Evolutionary conservation across 495 filamentous ascomycete species (phyloP), one percentile per base, ranked within the genome.

Genomic region (Hyaloscypha bicolor): DNA sequence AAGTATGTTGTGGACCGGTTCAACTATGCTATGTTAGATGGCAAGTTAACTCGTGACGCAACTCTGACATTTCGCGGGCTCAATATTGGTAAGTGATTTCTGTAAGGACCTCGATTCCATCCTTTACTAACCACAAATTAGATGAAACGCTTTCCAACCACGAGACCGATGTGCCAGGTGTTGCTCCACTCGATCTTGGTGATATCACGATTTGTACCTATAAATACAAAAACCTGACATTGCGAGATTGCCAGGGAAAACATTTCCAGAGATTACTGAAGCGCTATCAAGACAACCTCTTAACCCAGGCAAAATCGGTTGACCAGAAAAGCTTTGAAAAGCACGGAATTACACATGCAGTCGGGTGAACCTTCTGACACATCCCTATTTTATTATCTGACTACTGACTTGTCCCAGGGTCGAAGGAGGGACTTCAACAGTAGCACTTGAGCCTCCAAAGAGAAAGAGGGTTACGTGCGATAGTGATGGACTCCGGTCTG

Each of bases 271-370:
- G 5, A 33, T 12, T 33, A 14, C 30, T 21, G 1, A 39, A 60
- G 31, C 1, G 9, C 22, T 35, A 33, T 31, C 14, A 35, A 22
- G 21, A 22, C 25, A 37, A 5, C n/a, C 8, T 22, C 3, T 62
- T 32, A 62, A 45, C 11, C 3, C 21, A 21, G 2, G 30, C 21
- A 29, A 64, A 55, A 53, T 6, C 22, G 9, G 53, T 65, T 9
- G 63, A 58, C 57, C 32, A 65, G 39, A 58, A 65, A 14, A 58
- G 6, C 16, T 58, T 35, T 21, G 31, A 14, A 30, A 65, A 65
- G 33, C 12, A 57, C 45, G 63, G 63, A 30, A 65, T 65, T 58
- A 65, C 63, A 2, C 63, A 65, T 21, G 5, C 9, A 29, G 21
- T n/a, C 31, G 55, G 33, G 63, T 65, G 25, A 60, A 29, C 3